Evolutionary conservation across 768 basidiomycete genomes (phyloP).

Genomic region (Neoboletus brunneissimus): DNA sequence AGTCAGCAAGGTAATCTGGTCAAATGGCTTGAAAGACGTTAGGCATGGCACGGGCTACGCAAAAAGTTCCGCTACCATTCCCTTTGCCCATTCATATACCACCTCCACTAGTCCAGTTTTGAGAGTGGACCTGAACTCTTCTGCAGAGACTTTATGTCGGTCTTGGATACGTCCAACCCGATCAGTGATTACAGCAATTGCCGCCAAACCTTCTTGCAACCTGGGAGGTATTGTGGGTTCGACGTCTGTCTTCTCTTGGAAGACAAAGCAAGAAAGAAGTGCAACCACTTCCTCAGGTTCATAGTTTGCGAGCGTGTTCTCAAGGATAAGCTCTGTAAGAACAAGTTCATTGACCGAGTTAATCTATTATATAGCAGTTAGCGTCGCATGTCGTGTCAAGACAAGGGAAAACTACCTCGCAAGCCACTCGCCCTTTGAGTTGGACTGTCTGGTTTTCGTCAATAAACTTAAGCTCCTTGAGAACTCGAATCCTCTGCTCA

Average conservation of each 20-base stretch:
- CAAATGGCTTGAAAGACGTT: slow-evolving; percentile 70
- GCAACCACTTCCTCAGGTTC: slow-evolving; percentile 97
- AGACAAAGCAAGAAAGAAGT: slow-evolving; percentile 92
- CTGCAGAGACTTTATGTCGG: slow-evolving; percentile 69
- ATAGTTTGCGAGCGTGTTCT: slow-evolving; percentile 87
- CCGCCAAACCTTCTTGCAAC: slow-evolving; percentile 75
- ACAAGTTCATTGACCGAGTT: slow-evolving; percentile 98
- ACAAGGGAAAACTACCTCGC: slow-evolving; percentile 61
- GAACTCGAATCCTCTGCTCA: slow-evolving; percentile 87
- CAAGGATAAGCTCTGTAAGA: slow-evolving; percentile 93
- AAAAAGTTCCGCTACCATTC: slow-evolving; percentile 69
- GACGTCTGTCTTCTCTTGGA: slow-evolving; percentile 95
- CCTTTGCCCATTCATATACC: slow-evolving; percentile 99
- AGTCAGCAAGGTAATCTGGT: slow-evolving; percentile 88
- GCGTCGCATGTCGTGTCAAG: background rate
- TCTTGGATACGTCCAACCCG: slow-evolving; percentile 80
- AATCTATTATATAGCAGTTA: slow-evolving; percentile 54
- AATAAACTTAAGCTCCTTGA: slow-evolving; percentile 90
- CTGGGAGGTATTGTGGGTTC: slow-evolving; percentile 81
- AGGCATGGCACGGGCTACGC: background rate
- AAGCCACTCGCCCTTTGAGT: slow-evolving; percentile 95
- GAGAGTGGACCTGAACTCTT: slow-evolving; percentile 73
- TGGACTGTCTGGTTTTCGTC: slow-evolving; percentile 94
- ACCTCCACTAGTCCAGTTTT: slow-evolving; percentile 94
- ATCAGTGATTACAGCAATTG: slow-evolving; percentile 75